These are phyloP conservation scores for Encephalitozoon cuniculi DNA, from an alignment of 371 early-diverging fungal genomes.

Conservation along the genomic window DNA sequence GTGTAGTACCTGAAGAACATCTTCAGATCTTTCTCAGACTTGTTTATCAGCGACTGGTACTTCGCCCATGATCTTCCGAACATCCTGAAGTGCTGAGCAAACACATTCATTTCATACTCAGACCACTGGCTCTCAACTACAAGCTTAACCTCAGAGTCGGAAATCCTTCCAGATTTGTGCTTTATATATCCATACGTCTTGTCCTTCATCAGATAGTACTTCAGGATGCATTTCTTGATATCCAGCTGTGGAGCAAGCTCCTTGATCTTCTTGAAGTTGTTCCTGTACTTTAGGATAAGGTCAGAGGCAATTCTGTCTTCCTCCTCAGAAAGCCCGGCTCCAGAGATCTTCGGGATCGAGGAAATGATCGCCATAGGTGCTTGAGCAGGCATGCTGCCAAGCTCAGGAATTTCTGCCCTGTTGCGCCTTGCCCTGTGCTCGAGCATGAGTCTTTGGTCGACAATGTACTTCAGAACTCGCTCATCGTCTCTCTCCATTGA, in stretches of 20 bases:
- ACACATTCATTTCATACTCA: constrained; percentile 35
- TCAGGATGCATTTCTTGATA: constrained; percentile 23
- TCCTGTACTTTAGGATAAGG: constrained; percentile 29
- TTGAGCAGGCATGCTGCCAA: neutral
- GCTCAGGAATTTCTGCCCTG: constrained; percentile 24
- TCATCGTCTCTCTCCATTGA: constrained; percentile 12
- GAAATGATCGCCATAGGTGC: neutral
- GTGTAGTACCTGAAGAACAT: constrained; percentile 45
- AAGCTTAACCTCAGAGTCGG: constrained; percentile 40
- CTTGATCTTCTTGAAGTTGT: constrained; percentile 33
- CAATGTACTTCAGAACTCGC: neutral
- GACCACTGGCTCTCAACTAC: constrained; percentile 45
- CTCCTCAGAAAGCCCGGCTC: neutral
- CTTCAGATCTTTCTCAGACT: constrained; percentile 50
- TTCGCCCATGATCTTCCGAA: constrained; percentile 36
- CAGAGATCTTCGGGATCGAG: neutral
- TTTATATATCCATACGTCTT: constrained; percentile 31
- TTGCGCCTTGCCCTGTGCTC: constrained; percentile 23
- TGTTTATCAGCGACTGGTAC: constrained; percentile 37
- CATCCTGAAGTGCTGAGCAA: constrained; percentile 4
- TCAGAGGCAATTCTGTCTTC: constrained; percentile 28
- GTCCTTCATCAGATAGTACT: constrained; percentile 49
- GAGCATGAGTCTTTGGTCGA: constrained; percentile 1
- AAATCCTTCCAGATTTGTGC: constrained; percentile 41
- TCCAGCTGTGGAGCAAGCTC: constrained; percentile 12